Evolutionary conservation across 345 rosid species (phyloP).

Genomic region (Cardamine occulta): DNA sequence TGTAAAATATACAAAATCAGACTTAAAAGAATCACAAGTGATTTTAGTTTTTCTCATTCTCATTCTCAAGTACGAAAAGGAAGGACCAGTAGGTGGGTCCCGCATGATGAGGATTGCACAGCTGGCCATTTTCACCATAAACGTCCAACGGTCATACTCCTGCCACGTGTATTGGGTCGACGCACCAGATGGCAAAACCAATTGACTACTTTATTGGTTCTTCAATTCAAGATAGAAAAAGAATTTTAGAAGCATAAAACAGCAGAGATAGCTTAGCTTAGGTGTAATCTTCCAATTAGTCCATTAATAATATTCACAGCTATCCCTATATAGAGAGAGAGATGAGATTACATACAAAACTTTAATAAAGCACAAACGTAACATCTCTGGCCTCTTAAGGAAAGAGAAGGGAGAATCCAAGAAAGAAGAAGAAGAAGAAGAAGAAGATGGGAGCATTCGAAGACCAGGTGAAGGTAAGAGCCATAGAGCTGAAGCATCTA

Average conservation of each 20-base stretch:
- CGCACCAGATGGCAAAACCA: conserved; percentile 2
- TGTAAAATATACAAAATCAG: not conserved
- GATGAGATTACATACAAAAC: not conserved
- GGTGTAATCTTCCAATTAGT: conserved; percentile 26
- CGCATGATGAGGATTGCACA: conserved; percentile 7
- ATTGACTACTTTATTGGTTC: not conserved
- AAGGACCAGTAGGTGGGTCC: no score
- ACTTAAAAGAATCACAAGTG: not conserved
- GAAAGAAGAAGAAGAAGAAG: conserved; percentile 7
- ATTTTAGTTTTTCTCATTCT: no score
- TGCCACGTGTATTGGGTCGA: conserved; percentile 25
- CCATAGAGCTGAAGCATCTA: conserved; percentile 60
- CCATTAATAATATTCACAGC: conserved; percentile 30
- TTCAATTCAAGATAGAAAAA: not conserved
- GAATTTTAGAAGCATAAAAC: conserved; percentile 15
- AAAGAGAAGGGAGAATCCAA: conserved; percentile 21
- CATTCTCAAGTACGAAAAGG: no score
- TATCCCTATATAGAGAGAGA: conserved; percentile 13
- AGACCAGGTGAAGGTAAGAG: conserved; percentile 80
- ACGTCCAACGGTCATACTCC: not conserved
- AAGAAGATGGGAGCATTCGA: conserved; percentile 70
- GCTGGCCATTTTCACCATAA: conserved; percentile 17
- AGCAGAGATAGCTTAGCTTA: conserved; percentile 27
- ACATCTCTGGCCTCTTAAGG: not conserved
- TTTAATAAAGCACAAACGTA: not conserved